Base-by-base conservation (phyloP, 495 filamentous ascomycete species). In the Platismatia glauca region DNA sequence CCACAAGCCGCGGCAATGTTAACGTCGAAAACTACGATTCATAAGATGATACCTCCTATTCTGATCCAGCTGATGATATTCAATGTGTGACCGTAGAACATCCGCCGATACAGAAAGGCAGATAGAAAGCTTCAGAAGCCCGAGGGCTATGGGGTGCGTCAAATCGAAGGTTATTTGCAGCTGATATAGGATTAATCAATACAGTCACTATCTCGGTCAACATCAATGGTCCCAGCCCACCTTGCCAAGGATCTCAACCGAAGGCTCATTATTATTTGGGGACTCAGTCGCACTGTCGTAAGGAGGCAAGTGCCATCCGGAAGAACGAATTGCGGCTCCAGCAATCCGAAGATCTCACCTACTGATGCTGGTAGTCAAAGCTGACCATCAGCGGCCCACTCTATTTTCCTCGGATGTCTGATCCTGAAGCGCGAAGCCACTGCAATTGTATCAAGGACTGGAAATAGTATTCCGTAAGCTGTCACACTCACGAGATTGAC, bases 301-400 rank as follows among this genome's bases (percentile, higher is more conserved):
- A n/a, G 15, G 4, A n/a, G 41, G 41, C 18, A 18, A 43, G 41
- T 43, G 41, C 41, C 41, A 43, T 43, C 41, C 41, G 16, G n/a
- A 43, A 3, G 41, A 43, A 43, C n/a, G 41, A 3, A 18, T 43
- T n/a, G 41, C 41, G n/a, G 41, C 41, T n/a, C 41, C 41, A n/a
- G 41, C 41, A 3, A 43, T 43, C 41, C n/a, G 2, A 9, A 37
- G 8, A 20, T 35, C 1, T 34, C 12, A 57, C 48, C 27, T 60
- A 60, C 58, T 43, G 53, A 34, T 50, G 58, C 58, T 38, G 58
- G 58, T 48, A 52, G 31, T 22, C 41, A 60, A 7, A 60, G 22
- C 41, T 27, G 53, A 53, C 53, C 58, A 53, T 60, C 58, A 34
- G 29, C 29, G 13, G 22, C 43, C 15, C 52, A 37, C 15, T 18